These are phyloP conservation scores for Soucietia sequanensis DNA, from an alignment of 805 yeast species.

Conservation along the genomic window DNA sequence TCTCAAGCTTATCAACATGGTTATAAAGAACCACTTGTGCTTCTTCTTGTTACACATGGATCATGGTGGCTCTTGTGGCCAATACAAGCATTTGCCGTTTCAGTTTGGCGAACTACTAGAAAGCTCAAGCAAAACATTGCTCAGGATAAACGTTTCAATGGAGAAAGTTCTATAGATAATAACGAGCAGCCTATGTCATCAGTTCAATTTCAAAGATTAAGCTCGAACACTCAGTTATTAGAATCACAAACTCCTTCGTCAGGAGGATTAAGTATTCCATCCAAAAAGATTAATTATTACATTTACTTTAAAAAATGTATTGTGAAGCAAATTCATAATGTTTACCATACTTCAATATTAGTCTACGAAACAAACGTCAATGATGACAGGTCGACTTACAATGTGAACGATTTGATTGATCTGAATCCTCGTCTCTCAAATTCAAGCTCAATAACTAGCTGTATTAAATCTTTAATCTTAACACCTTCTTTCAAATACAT, in stretches of 20 bases:
- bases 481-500: slow-evolving; percentile 53
- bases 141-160: slow-evolving; percentile 12
- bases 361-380: slow-evolving; percentile 42
- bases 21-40: slow-evolving; percentile 68
- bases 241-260: slow-evolving; percentile 9
- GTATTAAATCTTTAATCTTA: slow-evolving; percentile 33
- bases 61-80: slow-evolving; percentile 78
- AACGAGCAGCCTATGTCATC: slow-evolving; percentile 7
- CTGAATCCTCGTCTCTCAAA: slow-evolving; percentile 36
- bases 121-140: slow-evolving; percentile 14
- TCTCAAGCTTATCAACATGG: slow-evolving; percentile 59
- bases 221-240: slow-evolving; percentile 28
- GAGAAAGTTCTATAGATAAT: slow-evolving; percentile 13
- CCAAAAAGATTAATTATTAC: slow-evolving; percentile 12
- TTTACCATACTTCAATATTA: slow-evolving; percentile 42
- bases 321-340: slow-evolving; percentile 43
- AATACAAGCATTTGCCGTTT: slow-evolving; percentile 52
- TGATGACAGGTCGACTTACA: slow-evolving; percentile 29
- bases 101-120: slow-evolving; percentile 42
- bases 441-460: slow-evolving; percentile 29
- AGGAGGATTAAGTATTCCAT: slow-evolving; percentile 5
- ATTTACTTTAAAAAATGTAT: slow-evolving; percentile 34
- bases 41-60: slow-evolving; percentile 71
- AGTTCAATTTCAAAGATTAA: slow-evolving; percentile 25
- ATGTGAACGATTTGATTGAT: slow-evolving; percentile 33